Percentiles rank a stretch among this genome's conserved stretches.
Conservation (phyloP, 495 filamentous ascomycete species). For the Talaromyces liani region DNA sequence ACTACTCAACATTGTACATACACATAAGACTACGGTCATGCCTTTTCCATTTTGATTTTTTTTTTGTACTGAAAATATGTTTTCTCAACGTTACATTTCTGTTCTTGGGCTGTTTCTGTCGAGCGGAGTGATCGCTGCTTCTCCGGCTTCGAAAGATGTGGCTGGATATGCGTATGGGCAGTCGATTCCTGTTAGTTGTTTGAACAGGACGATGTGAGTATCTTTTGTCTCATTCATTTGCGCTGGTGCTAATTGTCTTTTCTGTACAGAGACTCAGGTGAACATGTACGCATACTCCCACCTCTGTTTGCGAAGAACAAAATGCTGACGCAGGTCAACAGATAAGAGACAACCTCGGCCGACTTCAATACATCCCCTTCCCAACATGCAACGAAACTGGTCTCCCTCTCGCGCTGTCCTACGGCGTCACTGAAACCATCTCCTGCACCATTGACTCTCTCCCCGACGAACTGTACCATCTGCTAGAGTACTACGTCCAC, state of each 20-base stretch:
- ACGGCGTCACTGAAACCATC: conserved; percentile 68
- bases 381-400: conserved; percentile 85
- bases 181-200: conserved; percentile 55
- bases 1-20: background rate
- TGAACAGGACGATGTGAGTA: conserved; percentile 60
- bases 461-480: conserved; percentile 86
- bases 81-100: background rate
- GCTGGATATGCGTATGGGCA: conserved; percentile 38
- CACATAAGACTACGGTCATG: background rate
- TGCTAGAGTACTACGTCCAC: conserved; percentile 98
- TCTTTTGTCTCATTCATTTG: background rate
- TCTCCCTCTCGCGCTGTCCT: conserved; percentile 71
- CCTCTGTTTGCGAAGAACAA: background rate
- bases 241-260: background rate
- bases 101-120: background rate
- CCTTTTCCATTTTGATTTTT: background rate
- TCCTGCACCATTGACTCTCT: conserved; percentile 88
- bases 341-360: conserved; percentile 69
- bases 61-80: background rate
- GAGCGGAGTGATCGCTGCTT: background rate
- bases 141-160: background rate
- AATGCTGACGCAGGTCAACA: conserved; percentile 27
- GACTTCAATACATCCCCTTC: conserved; percentile 92
- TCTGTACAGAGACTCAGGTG: conserved; percentile 44
- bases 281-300: conserved; percentile 45